Percentiles rank a stretch among this genome's conserved stretches.
phyloP scores from a whole-genome alignment of 371 early-diverging fungal species.

The Cokeromyces recurvatus region DNA sequence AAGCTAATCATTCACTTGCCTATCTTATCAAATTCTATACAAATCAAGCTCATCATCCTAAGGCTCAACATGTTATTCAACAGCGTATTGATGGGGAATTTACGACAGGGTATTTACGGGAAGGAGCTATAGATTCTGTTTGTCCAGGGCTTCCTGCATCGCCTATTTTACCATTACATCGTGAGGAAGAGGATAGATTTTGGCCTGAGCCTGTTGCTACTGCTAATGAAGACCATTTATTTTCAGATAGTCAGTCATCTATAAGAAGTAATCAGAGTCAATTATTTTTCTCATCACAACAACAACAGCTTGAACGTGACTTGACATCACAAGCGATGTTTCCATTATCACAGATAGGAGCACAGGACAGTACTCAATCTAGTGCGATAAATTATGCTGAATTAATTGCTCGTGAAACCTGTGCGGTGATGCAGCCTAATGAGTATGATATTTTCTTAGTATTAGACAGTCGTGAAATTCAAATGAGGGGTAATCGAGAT shows the following conservation, averaged over 20 bases:
- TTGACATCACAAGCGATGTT: conserved; percentile 1
- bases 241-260: background rate
- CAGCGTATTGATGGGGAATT: conserved; percentile 1
- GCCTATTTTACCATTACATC: conserved; percentile 21
- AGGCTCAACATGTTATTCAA: background rate
- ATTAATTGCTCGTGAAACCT: background rate
- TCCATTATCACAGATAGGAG: background rate
- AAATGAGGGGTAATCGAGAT: conserved; percentile 57
- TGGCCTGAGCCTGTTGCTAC: conserved; percentile 6
- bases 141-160: conserved; percentile 28
- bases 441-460: conserved; percentile 72
- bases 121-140: conserved; percentile 7
- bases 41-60: conserved; percentile 18
- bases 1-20: conserved; percentile 4
- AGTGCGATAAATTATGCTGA: background rate
- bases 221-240: background rate
- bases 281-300: background rate
- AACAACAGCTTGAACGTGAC: background rate
- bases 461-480: conserved; percentile 84
- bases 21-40: conserved; percentile 29
- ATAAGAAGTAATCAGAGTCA: background rate
- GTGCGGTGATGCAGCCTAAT: conserved; percentile 29
- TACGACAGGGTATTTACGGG: conserved; percentile 20
- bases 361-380: background rate
- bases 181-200: conserved; percentile 16